Evolutionary conservation across 441 rosid species (phyloP), one percentile per base, ranked within the genome.

Genomic region (Pelargonium fulgidum): DNA sequence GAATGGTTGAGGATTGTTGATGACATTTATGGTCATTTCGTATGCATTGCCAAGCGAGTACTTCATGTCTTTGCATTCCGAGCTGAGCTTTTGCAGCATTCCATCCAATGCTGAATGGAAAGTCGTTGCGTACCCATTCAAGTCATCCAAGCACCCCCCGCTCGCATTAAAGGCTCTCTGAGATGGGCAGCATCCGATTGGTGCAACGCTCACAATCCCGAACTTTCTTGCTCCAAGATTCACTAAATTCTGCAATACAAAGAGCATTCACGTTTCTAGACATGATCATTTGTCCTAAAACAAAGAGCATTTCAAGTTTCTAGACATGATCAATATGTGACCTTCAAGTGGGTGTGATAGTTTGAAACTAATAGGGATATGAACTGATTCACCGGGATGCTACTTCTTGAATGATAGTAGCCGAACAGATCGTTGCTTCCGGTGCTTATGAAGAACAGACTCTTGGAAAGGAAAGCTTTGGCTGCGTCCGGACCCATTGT

Each of bases 111-210:
- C 29, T 10, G 68, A 59, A 59, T 80, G 68, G 76, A 85, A 81
- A 41, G 68, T 71, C n/a, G 16, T 39, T 0, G 89, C 85, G 36
- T 74, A 75, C 2, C 72, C 81, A 70, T 85, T 84, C 76, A 85
- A 44, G 13, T 68, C 84, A 66, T 75, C 82, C 72, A 75, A 62
- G 42, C 89, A 85, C 12, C 80, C 89, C 5, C 76, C 79, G 1
- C 77, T 72, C 0, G 64, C 47, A 11, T 76, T 78, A 17, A 9
- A 64, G 74, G 65, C 6, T 76, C 88, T 84, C 69, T 76, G 84
- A 48, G 81, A 75, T 65, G 87, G 92, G 66, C 89, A 85, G 56
- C 88, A 85, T 16, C 88, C 89, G 1, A 83, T 76, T 1, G 89
- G 85, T 4, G 86, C 79, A 61, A 84, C 76, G 26, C 88, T 78